Evolutionary conservation across 106 monocot genomes (phyloP), one percentile per base, ranked within the genome.

Genomic region (Apostasia shenzhenica): DNA sequence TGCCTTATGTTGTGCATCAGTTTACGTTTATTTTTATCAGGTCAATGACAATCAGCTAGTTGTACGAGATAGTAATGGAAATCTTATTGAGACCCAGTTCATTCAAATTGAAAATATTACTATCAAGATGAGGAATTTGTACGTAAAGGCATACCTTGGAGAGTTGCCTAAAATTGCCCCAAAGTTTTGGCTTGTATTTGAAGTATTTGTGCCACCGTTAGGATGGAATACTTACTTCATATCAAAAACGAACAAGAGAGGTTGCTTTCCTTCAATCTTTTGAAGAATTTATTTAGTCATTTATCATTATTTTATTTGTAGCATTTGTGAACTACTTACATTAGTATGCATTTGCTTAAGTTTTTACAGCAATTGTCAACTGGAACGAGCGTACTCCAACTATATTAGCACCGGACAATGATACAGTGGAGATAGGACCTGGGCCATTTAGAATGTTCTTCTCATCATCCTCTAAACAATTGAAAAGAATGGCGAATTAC

Each of bases 191-290:
- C 84, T 91, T 72, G 67, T 84, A 40, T 91, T 91, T 75, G 71
- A 79, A 82, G 91, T 73, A 62, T 84, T 79, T 57, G 66, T 84
- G 9, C 91, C 87, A 61, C 87, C 91, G 45, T 59, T 87, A 58
- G 91, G 91, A 53, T 91, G 91, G 91, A 87, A 75, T 61, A 82
- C 91, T 48, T 91, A 86, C 64, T 87, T 84, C 78, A 80, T 91
- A 70, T 87, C 87, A 40, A 80, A 72, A 73, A 7, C 60, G 42
- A 41, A 64, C 49, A 48, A 62, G 10, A 75, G 75, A 87, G 91
- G 91, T 91, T 50, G 6, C 14, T 43, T 48, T 53, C 2, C 56
- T 3, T 51, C 54, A 2, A 47, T 45, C 54, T 4, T 14, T 65
- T 48, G 11, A 13, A 14, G 8, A 45, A 11, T 65, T 10, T 62